Evolutionary conservation across 257 asterid genomes (phyloP).

Genomic region (Gentiana straminea): DNA sequence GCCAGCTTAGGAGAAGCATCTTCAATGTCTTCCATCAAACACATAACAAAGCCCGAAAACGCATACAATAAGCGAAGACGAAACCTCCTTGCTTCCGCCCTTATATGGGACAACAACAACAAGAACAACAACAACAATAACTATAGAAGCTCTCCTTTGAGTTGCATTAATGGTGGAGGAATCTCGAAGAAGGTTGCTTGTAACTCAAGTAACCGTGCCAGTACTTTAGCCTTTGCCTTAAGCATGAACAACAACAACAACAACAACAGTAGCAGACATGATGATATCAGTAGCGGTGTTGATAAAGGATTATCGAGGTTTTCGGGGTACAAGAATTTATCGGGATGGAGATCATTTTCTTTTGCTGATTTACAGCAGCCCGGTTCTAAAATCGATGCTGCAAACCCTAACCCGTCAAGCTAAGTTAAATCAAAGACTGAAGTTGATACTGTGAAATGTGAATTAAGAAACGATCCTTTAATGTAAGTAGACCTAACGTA

Average conservation of each 20-base stretch:
- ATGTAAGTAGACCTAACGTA: too few relatives aligned
- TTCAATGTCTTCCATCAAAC: slow-evolving; percentile 32
- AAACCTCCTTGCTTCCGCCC: slow-evolving; percentile 38
- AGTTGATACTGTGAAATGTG: too few relatives aligned
- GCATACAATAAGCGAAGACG: slow-evolving; percentile 41
- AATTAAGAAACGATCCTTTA: too few relatives aligned
- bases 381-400: too few relatives aligned
- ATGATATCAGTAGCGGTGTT: too few relatives aligned
- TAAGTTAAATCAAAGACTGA: too few relatives aligned
- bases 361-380: too few relatives aligned
- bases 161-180: slow-evolving; percentile 25
- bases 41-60: slow-evolving; percentile 55
- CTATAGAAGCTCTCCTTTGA: slow-evolving; percentile 22
- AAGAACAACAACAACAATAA: too few relatives aligned
- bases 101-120: slow-evolving; percentile 30
- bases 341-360: too few relatives aligned
- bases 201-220: slow-evolving; percentile 22
- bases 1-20: slow-evolving; percentile 57
- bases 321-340: slow-evolving; percentile 21
- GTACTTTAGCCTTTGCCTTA: slow-evolving; percentile 50
- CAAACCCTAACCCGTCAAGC: too few relatives aligned
- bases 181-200: slow-evolving; percentile 38
- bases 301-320: too few relatives aligned
- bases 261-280: slow-evolving; percentile 5
- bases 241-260: slow-evolving; percentile 19